phyloP scores from a whole-genome alignment of 306 rosid species.

The Gastrolobium bilobum region DNA sequence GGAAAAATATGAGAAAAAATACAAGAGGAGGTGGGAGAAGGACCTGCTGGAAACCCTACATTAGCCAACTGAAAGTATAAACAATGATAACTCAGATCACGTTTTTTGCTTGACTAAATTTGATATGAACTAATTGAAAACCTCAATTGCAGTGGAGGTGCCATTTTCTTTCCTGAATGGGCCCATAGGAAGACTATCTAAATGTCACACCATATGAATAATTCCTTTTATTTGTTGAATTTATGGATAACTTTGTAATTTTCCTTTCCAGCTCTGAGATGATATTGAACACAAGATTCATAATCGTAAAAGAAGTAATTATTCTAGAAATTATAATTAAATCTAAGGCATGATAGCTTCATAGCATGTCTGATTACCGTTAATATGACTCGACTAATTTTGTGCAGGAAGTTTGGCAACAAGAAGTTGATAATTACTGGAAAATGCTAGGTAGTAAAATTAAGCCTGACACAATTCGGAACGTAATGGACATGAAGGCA shows the following conservation, averaged over 20 bases:
- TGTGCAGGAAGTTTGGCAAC: conserved; percentile 80
- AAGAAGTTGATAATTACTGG: conserved; percentile 80
- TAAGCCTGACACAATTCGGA: conserved; percentile 74
- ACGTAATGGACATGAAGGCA: conserved; percentile 98
- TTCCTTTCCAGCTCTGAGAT: background rate
- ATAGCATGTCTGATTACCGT: background rate
- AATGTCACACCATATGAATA: conserved; percentile 18
- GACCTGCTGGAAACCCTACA: conserved; percentile 22
- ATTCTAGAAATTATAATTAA: conserved; percentile 6
- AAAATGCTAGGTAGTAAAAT: conserved; percentile 72
- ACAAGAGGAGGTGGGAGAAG: background rate
- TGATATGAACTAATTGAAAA: conserved; percentile 11
- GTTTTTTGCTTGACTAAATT: conserved; percentile 23
- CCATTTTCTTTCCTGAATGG: conserved; percentile 12
- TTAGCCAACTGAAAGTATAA: conserved; percentile 24
- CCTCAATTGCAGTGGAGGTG: background rate
- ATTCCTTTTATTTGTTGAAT: background rate
- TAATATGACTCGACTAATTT: conserved; percentile 41
- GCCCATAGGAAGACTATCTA: conserved; percentile 23
- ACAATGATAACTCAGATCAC: background rate
- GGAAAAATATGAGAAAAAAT: conserved; percentile 3
- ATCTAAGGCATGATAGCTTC: conserved; percentile 19
- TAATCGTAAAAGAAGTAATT: background rate
- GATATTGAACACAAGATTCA: background rate
- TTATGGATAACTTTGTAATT: conserved; percentile 4